Conservation (phyloP, 2,329 filamentous ascomycete species). For the Paraphoma sp. region DNA sequence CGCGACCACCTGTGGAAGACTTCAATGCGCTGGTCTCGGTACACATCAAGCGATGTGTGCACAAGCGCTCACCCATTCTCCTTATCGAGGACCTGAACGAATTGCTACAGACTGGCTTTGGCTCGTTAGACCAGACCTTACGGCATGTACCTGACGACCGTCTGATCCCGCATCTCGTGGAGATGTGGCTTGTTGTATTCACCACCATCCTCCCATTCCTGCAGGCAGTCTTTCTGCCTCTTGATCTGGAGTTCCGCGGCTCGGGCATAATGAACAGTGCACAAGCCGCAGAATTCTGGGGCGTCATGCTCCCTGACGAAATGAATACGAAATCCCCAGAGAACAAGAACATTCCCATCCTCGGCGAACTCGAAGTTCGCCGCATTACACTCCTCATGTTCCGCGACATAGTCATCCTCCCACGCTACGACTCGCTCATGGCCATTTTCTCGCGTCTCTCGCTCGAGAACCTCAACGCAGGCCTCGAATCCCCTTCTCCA, state of each 20-base stretch:
- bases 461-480: constrained; percentile 71
- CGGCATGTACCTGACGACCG: constrained; percentile 81
- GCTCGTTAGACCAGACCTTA: constrained; percentile 83
- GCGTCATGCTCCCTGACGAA: constrained; percentile 62
- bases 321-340: constrained; percentile 56
- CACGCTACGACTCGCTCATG: constrained; percentile 87
- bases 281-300: constrained; percentile 91
- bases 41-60: constrained; percentile 79
- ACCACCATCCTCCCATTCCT: constrained; percentile 90
- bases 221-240: constrained; percentile 90
- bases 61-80: constrained; percentile 72
- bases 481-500: constrained; percentile 45
- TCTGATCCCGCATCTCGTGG: constrained; percentile 87
- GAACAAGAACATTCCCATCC: constrained; percentile 51
- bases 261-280: constrained; percentile 79
- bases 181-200: constrained; percentile 94
- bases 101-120: constrained; percentile 80
- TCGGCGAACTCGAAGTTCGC: constrained; percentile 78
- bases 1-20: constrained; percentile 81
- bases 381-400: constrained; percentile 86
- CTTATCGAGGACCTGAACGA: constrained; percentile 80
- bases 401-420: constrained; percentile 86
- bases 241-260: constrained; percentile 93
- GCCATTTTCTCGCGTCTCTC: constrained; percentile 88
- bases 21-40: constrained; percentile 81